phyloP scores from a whole-genome alignment of 2,329 filamentous ascomycete species.

The Aspergillus neotritici region DNA sequence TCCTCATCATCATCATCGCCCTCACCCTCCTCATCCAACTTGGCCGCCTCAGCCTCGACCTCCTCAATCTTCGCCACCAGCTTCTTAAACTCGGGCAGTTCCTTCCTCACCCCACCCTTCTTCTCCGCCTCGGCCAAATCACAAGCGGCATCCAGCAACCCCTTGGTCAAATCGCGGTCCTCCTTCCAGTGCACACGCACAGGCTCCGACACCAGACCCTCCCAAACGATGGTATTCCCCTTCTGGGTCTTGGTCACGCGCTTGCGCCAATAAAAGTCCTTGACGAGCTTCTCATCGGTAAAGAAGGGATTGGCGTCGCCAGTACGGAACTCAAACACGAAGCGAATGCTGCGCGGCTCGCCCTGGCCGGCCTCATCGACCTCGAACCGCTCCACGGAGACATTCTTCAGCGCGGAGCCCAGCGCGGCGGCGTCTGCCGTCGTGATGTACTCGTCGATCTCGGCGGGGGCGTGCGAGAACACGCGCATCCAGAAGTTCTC shows the following conservation, averaged over 20 bases:
- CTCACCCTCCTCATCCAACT: conserved; percentile 17
- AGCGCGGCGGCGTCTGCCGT: conserved; percentile 68
- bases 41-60: conserved; percentile 29
- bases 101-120: conserved; percentile 45
- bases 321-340: conserved; percentile 67
- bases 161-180: conserved; percentile 75
- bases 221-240: conserved; percentile 54
- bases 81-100: conserved; percentile 48
- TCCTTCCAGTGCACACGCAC: conserved; percentile 84
- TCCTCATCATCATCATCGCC: conserved; percentile 34
- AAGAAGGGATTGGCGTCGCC: conserved; percentile 70
- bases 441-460: conserved; percentile 84
- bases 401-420: conserved; percentile 57
- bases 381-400: conserved; percentile 78
- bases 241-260: conserved; percentile 40
- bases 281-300: conserved; percentile 69
- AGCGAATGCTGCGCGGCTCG: conserved; percentile 72
- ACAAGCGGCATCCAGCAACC: conserved; percentile 68
- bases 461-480: conserved; percentile 75
- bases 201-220: conserved; percentile 79
- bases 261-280: conserved; percentile 84
- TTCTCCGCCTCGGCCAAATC: conserved; percentile 62
- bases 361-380: conserved; percentile 55
- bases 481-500: conserved; percentile 89
- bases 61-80: conserved; percentile 47